Percentiles rank a stretch among this genome's conserved stretches.
phyloP scores from a whole-genome alignment of 1,284 basidiomycete species.

The Leccinum pachyderme region DNA sequence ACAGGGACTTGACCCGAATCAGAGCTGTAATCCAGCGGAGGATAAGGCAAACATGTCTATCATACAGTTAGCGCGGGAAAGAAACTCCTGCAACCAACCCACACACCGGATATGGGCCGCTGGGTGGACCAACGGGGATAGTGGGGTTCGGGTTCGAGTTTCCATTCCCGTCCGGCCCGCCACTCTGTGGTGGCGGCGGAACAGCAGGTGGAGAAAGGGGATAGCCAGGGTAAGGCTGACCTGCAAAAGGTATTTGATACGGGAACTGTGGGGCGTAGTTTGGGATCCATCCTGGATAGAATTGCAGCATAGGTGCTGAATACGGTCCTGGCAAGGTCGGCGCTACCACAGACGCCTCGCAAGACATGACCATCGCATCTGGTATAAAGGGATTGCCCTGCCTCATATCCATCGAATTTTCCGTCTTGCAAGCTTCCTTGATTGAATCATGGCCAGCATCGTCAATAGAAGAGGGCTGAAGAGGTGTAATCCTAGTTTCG shows the following conservation, averaged over 20 bases:
- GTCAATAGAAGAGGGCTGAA: conserved; percentile 1
- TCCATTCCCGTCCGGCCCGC: conserved; percentile 39
- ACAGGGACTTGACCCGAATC: conserved; percentile 26
- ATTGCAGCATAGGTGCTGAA: conserved; percentile 42
- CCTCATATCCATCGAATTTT: conserved; percentile 9
- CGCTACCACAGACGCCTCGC: conserved; percentile 23
- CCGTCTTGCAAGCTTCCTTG: conserved; percentile 4
- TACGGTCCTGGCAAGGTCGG: conserved; percentile 38
- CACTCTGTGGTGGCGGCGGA: conserved; percentile 34
- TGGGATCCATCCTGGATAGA: conserved; percentile 56
- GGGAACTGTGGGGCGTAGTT: conserved; percentile 49
- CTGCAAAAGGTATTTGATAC: conserved; percentile 51
- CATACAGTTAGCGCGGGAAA: conserved; percentile 9
- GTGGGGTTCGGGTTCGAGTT: conserved; percentile 25
- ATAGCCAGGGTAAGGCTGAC: conserved; percentile 46
- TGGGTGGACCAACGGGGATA: conserved; percentile 35
- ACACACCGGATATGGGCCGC: conserved; percentile 47
- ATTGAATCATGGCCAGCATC: conserved; percentile 1
- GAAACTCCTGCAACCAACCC: background rate
- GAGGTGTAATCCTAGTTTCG: background rate
- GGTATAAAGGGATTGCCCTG: conserved; percentile 7
- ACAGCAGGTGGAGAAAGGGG: conserved; percentile 30
- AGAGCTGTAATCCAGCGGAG: conserved; percentile 31
- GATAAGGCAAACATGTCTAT: conserved; percentile 47
- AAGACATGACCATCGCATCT: conserved; percentile 19